A percentile compares a stretch with the other conserved stretches of the same genome.
Conservation (phyloP, 106 monocot genomes). For the Agapanthus africanus region DNA sequence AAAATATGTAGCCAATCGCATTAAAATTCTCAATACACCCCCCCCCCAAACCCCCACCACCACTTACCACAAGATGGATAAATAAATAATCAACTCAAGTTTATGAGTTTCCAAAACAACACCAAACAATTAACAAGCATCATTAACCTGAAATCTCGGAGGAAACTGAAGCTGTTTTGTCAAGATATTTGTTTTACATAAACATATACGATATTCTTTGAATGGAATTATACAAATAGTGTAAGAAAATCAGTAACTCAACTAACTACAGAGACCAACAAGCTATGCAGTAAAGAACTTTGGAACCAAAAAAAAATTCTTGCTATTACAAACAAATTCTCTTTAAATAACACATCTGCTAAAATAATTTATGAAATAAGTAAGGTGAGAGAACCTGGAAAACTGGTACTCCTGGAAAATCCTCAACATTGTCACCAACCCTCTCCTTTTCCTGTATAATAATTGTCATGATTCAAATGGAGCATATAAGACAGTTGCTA, state of each 20-base stretch:
- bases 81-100: too few relatives aligned
- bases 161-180: not conserved
- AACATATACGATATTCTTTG: conserved; percentile 1
- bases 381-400: conserved; percentile 46
- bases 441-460: conserved; percentile 34
- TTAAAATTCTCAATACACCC: too few relatives aligned
- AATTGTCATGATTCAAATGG: conserved; percentile 4
- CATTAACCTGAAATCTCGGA: not conserved
- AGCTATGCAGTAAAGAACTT: not conserved
- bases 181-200: not conserved
- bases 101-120: not conserved
- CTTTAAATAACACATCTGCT: not conserved
- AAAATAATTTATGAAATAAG: not conserved
- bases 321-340: not conserved
- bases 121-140: not conserved
- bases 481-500: conserved; percentile 2
- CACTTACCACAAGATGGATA: too few relatives aligned
- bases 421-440: conserved; percentile 23
- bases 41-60: too few relatives aligned
- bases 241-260: not conserved
- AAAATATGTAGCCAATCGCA: too few relatives aligned
- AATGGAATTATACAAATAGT: not conserved
- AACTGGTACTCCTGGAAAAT: conserved; percentile 63
- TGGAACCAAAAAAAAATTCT: not conserved
- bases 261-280: not conserved